phyloP scores from a whole-genome alignment of 345 rosid genomes.

The rapeseed (Brassica napus) region Da-Ae NC_063437.1:9380501-9381000 shows the following conservation, averaged over 20 bases:
- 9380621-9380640: conserved; percentile 93
- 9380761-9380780: conserved; percentile 88
- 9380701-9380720: conserved; percentile 13
- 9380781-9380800: conserved; percentile 76
- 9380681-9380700: background rate
- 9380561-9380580: conserved; percentile 91
- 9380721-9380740: conserved; percentile 47
- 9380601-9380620: conserved; percentile 94
- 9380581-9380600: conserved; percentile 71
- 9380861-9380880: conserved; percentile 75
- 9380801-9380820: conserved; percentile 99
- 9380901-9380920: conserved; percentile 70
- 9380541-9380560: conserved; percentile 3
- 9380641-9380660: conserved; percentile 91
- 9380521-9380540: background rate
- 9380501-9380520: background rate
- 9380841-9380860: conserved; percentile 78
- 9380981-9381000: conserved; percentile 80
- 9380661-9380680: conserved; percentile 64
- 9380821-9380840: conserved; percentile 77
- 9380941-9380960: background rate
- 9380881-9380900: conserved; percentile 98
- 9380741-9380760: conserved; percentile 94
- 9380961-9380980: conserved; percentile 36
- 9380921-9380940: background rate